Evolutionary conservation across 148 eudicot species (phyloP), one percentile per base, ranked within the genome.

Genomic region (Rhododendron vialii): DNA sequence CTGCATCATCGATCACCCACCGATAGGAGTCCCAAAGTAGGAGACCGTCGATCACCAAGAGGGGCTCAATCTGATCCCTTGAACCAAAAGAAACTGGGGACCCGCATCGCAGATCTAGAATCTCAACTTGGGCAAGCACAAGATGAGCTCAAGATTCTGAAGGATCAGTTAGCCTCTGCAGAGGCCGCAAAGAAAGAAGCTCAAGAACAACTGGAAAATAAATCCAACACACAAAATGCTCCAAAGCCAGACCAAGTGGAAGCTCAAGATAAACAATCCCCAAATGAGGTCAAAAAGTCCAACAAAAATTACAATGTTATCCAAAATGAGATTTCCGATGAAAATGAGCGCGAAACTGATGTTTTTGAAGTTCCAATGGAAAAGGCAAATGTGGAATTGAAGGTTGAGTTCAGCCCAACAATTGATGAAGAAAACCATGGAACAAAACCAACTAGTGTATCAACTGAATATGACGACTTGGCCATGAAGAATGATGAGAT

Each of bases 51-150:
- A 82, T 96, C 98, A 3, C 95, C 96, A 6, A 90, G 94, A 78
- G 90, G 91, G 7, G 18, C 91, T 55, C 96, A 90, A 74, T 93
- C 98, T 47, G 93, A 92, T 20, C 95, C 96, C 12, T 78, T 86
- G 50, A 83, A 84, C 82, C 95, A 93, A 78, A 96, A 91, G 94
- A 94, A 93, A 82, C 93, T 96, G 0, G 98, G 98, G 5, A 92
- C 96, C 0, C 93, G 99, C 1, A 91, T 96, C 51, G 93, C 94
- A 0, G 95, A 91, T 87, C 89, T 96, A 57, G 99, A 96, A 86
- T 92, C 94, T 80, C 99, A 96, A 84, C 94, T 96, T n/a, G 93
- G 91, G 43, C 95, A 92, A 88, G 99, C 99, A 15, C 99, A 96
- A 78, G 89, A 85, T 28, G 99, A 96, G 91, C 95, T 96, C 51